Base-by-base conservation (phyloP, 345 rosid genomes). In the Lepidium aucheri region DNA sequence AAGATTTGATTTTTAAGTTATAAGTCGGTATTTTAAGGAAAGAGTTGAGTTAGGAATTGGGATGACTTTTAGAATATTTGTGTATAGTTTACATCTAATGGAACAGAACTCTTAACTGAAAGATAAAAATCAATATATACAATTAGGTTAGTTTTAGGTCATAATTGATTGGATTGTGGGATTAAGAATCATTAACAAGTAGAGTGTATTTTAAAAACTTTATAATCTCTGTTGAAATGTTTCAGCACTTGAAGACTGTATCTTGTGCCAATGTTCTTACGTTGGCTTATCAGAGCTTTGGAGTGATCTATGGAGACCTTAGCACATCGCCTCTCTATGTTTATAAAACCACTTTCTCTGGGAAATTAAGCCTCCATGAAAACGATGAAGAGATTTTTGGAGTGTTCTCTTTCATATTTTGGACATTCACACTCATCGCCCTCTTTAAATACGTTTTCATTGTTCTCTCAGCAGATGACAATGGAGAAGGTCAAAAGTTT, bases 201-300 rank as follows among this genome's bases (percentile, higher is more conserved):
- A n/a, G n/a, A n/a, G n/a, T n/a, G n/a, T n/a, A n/a, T 68, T 65
- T 60, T 38, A 24, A 35, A 26, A 34, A 50, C 9, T 33, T 69
- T 2, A 12, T 32, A 30, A 38, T 40, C 3, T 44, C 45, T 46
- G 5, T 14, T 41, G 4, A 43, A 38, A 44, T 79, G 74, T 55
- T 72, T 42, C 85, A 88, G 96, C 82, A 80, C 24, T 54, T 75
- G 76, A 84, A 79, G 88, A 80, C 66, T 74, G 73, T 71, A 13
- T 83, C 92, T 11, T 81, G 72, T 76, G 60, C 76, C 43, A 79
- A 79, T 9, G 81, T 81, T 47, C 79, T 86, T 9, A 78, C 90
- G 55, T 82, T 89, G 74, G 97, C 95, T 64, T 92, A 89, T 73
- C 94, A 87, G 63, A 87, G 96, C 72, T 89, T 93, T 74, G 98